Conservation (phyloP, 306 rosid species). For the Medicago ruthenica region DNA sequence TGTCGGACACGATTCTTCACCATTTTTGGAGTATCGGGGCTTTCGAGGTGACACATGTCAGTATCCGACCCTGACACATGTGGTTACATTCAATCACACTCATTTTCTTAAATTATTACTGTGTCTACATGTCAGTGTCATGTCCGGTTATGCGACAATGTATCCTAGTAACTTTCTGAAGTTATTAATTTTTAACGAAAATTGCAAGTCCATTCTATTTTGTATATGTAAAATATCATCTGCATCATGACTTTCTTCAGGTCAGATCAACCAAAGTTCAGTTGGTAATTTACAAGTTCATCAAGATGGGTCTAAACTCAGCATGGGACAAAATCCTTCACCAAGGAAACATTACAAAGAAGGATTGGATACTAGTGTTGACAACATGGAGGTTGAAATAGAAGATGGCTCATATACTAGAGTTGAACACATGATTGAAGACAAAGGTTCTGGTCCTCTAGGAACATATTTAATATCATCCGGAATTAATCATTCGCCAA, state of each 20-base stretch:
- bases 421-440: slow-evolving; percentile 38
- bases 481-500: slow-evolving; percentile 44
- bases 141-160: no score
- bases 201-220: slow-evolving; percentile 23
- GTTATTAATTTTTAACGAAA: no score
- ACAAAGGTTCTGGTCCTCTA: slow-evolving; percentile 37
- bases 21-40: no score
- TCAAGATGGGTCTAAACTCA: slow-evolving; percentile 48
- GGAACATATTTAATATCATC: slow-evolving; percentile 39
- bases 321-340: slow-evolving; percentile 41
- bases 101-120: no score
- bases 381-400: slow-evolving; percentile 41
- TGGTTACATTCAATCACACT: no score
- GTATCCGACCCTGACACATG: no score
- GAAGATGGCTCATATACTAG: slow-evolving; percentile 37
- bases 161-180: no score
- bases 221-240: slow-evolving; percentile 30
- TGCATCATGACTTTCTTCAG: slow-evolving; percentile 47
- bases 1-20: no score
- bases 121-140: no score
- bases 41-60: no score
- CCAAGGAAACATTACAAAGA: slow-evolving; percentile 40
- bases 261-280: slow-evolving; percentile 42
- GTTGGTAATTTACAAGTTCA: slow-evolving; percentile 35
- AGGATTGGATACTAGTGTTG: slow-evolving; percentile 42